Base-by-base conservation (phyloP, 2,329 filamentous ascomycete genomes). In the Alternaria consortialis region DNA sequence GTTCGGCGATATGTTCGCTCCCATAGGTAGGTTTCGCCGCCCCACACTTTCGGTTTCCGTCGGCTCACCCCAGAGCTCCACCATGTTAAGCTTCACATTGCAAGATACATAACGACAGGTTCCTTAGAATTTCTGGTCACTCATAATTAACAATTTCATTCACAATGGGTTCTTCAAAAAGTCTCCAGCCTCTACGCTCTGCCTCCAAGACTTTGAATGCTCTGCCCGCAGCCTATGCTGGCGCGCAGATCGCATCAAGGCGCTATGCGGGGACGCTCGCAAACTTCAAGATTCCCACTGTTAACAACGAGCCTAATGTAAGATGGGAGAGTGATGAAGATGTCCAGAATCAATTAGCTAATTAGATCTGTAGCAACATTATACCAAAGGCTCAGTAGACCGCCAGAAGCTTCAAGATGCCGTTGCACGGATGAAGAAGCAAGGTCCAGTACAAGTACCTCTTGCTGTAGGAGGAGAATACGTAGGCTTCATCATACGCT, bases 281-380 rank as follows among this genome's bases (percentile, higher is more conserved):
- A 51, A 86, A 88, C 63, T 98, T 97, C 86, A 94, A 92, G 84
- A 87, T 94, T 53, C 95, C 95, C 51, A 89, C 89, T 65, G 88
- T 97, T 71, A 84, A 87, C 77, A 99, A 99, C 78, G 95, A 99
- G 83, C 93, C 93, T n/a, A 99, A 97, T 79, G 94, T 97, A 81
- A 79, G 92, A 7, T 2, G 6, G 20, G 31, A 37, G 15, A 4
- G 5, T 0, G n/a, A 1, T 40, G 3, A n/a, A 7, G 7, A 25
- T 32, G 0, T 3, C 9, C 12, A 4, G 12, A 11, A 13, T 12
- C n/a, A 37, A 6, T n/a, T 9, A 15, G 40, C 59, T 72, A 23
- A 72, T 7, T n/a, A n/a, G 5, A 12, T 5, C 2, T 58, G 58
- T 71, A 97, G 93, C 91, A 96, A 83, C 91, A 94, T 80, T 99